A percentile compares a stretch with the other conserved stretches of the same genome.
Conservation (phyloP, 352 stramenopile species). For the Pythium monospermum region DNA sequence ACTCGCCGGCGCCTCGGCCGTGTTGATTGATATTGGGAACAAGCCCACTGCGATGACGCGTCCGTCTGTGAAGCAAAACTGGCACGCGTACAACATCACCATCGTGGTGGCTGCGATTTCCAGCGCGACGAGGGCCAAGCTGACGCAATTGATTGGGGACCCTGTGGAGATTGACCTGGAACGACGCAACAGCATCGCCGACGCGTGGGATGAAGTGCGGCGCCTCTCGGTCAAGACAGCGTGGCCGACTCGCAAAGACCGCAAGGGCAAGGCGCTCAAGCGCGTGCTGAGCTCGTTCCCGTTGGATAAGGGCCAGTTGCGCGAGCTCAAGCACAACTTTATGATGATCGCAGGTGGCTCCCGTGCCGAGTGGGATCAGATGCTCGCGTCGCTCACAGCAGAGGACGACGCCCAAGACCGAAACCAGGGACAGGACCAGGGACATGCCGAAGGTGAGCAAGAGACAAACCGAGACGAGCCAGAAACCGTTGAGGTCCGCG, state of each 20-base stretch:
- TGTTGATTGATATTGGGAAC: conserved; percentile 35
- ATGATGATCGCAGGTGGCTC: conserved; percentile 32
- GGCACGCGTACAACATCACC: conserved; percentile 69
- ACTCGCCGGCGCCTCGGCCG: conserved; percentile 32
- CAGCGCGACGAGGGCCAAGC: conserved; percentile 19
- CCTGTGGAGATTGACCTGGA: conserved; percentile 22
- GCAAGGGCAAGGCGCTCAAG: conserved; percentile 30
- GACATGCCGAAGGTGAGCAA: background rate
- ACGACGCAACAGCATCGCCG: conserved; percentile 35
- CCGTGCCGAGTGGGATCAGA: conserved; percentile 29
- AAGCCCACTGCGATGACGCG: conserved; percentile 25
- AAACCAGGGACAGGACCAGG: background rate
- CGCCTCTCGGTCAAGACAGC: conserved; percentile 25
- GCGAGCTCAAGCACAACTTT: conserved; percentile 40
- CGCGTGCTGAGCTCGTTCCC: conserved; percentile 12
- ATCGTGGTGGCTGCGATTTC: conserved; percentile 43
- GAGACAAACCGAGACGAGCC: background rate
- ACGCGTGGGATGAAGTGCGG: conserved; percentile 43
- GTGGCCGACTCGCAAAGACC: conserved; percentile 46
- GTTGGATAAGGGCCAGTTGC: conserved; percentile 22
- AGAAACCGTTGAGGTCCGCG: background rate
- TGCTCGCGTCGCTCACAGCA: conserved; percentile 7
- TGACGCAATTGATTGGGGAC: conserved; percentile 20
- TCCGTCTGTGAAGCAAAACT: conserved; percentile 36
- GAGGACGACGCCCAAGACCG: background rate